These are phyloP conservation scores for Penicillium paradoxum DNA, from an alignment of 495 filamentous ascomycete genomes.

Conservation along the genomic window DNA sequence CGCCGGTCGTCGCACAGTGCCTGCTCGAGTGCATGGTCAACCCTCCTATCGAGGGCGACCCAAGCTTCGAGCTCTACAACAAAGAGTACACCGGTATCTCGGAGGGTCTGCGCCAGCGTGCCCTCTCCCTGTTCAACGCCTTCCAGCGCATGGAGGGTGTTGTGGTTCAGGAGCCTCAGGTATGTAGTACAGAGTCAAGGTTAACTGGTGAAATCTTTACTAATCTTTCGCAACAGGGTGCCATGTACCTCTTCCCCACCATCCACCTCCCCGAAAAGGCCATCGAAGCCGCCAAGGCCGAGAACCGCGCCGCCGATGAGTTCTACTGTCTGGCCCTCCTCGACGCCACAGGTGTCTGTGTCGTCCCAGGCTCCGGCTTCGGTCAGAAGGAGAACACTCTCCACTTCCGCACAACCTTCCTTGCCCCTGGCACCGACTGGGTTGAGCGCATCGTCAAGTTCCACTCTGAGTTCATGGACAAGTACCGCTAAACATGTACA, in stretches of 20 bases:
- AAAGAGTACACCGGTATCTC: conserved; percentile 79
- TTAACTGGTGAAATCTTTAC: not conserved
- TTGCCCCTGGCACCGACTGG: conserved; percentile 95
- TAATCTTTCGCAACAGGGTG: conserved; percentile 50
- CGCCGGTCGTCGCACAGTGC: conserved; percentile 93
- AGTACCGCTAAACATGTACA: conserved; percentile 50
- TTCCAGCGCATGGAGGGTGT: conserved; percentile 96
- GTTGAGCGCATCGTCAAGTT: conserved; percentile 82
- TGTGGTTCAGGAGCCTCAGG: conserved; percentile 72
- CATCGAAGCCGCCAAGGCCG: conserved; percentile 63
- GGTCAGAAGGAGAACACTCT: conserved; percentile 87
- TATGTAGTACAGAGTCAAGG: conserved; percentile 16
- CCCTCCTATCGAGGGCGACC: conserved; percentile 76
- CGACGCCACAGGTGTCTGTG: conserved; percentile 92
- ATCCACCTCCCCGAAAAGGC: conserved; percentile 75
- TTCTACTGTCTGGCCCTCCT: conserved; percentile 89
- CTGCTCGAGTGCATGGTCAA: conserved; percentile 96
- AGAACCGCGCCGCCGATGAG: conserved; percentile 76
- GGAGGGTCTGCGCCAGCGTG: conserved; percentile 67
- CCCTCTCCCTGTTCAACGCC: conserved; percentile 77
- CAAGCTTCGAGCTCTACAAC: conserved; percentile 75
- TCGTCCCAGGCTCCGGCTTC: conserved; percentile 88
- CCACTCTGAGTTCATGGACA: conserved; percentile 84
- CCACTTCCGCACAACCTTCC: conserved; percentile 96
- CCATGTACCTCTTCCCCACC: conserved; percentile 98